phyloP scores from a whole-genome alignment of 768 basidiomycete genomes.

The Hericium rajendrae region DNA sequence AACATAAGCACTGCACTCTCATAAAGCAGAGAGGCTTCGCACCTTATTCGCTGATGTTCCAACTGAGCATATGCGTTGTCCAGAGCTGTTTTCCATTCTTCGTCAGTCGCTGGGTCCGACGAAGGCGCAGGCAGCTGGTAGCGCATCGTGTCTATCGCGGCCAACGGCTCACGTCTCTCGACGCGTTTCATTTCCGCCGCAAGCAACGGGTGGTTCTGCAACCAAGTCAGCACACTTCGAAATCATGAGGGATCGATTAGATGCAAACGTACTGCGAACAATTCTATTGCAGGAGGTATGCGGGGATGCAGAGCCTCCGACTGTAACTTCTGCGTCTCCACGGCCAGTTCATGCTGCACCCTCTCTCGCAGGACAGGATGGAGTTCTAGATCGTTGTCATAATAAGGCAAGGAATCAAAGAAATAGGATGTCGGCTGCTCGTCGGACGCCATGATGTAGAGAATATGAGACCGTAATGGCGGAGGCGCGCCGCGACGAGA shows the following conservation, averaged over 20 bases:
- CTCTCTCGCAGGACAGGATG: constrained; percentile 62
- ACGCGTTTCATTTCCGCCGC: constrained; percentile 68
- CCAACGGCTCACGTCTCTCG: constrained; percentile 55
- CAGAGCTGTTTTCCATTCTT: constrained; percentile 67
- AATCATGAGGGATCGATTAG: background rate
- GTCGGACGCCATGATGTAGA: background rate
- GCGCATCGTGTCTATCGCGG: constrained; percentile 59
- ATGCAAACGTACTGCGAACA: constrained; percentile 55
- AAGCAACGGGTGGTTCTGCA: constrained; percentile 58
- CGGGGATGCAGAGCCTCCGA: constrained; percentile 56
- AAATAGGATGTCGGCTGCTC: constrained; percentile 24
- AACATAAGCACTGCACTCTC: background rate
- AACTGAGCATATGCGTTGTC: constrained; percentile 75
- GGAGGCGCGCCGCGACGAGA: background rate
- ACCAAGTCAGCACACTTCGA: background rate
- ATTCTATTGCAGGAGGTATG: constrained; percentile 52
- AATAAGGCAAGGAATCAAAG: constrained; percentile 88
- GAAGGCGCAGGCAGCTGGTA: constrained; percentile 68
- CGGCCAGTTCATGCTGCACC: constrained; percentile 68
- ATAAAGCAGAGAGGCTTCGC: constrained; percentile 8
- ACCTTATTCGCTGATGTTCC: constrained; percentile 81
- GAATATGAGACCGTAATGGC: background rate
- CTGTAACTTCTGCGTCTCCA: constrained; percentile 46
- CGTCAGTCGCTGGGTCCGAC: constrained; percentile 52
- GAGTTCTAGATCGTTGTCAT: constrained; percentile 84